Evolutionary conservation across 306 rosid genomes (phyloP).

Genomic region (Crotalaria pallida): DNA sequence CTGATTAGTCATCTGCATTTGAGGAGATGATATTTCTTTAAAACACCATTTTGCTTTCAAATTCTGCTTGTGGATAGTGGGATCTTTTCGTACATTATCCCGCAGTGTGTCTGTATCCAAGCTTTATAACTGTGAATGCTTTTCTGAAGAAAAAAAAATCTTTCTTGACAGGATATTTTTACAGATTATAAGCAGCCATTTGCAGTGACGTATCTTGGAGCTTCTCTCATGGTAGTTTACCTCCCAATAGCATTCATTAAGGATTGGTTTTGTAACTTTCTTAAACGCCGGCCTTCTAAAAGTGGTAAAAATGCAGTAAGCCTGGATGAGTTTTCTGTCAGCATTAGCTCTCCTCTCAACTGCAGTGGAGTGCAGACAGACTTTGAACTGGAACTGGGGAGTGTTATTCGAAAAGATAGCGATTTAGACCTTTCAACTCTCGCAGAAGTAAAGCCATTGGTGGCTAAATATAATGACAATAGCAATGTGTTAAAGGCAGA

Average conservation of each 20-base stretch:
- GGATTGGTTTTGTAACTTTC: constrained; percentile 62
- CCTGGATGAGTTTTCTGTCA: constrained; percentile 33
- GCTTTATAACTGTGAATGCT: neutral
- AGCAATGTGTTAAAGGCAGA: constrained; percentile 38
- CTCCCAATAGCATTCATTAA: constrained; percentile 69
- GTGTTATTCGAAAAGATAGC: constrained; percentile 45
- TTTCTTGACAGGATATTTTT: constrained; percentile 52
- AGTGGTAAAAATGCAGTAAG: constrained; percentile 44
- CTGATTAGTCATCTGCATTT: neutral
- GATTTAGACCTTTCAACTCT: constrained; percentile 43
- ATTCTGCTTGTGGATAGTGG: neutral
- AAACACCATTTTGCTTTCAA: too few relatives aligned
- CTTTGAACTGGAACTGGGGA: constrained; percentile 44
- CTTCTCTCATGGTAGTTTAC: constrained; percentile 80
- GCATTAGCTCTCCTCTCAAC: constrained; percentile 30
- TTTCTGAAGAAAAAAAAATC: constrained; percentile 10
- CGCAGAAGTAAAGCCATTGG: constrained; percentile 50
- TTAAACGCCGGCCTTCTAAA: constrained; percentile 48
- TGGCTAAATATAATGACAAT: constrained; percentile 36
- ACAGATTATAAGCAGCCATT: constrained; percentile 73
- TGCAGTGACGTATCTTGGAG: constrained; percentile 78
- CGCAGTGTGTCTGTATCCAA: neutral
- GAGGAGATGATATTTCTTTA: too few relatives aligned
- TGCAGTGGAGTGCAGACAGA: constrained; percentile 36
- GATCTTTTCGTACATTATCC: neutral